Base-by-base conservation (phyloP, 352 stramenopile species). In the Globisporangium irregulare region DNA sequence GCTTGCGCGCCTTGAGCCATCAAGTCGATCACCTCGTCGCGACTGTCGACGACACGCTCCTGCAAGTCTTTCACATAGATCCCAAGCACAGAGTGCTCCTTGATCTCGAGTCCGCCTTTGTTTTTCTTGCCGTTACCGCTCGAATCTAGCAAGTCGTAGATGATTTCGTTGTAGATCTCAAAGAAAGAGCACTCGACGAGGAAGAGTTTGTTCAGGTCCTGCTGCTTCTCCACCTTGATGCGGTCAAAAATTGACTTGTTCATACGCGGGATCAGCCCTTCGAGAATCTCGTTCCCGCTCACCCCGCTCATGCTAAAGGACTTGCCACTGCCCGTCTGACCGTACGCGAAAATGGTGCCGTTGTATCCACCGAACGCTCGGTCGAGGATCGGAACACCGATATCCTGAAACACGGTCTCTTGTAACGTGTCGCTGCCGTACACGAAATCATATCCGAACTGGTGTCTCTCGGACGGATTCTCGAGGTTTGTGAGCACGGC, bases 111-210 rank as follows among this genome's bases (percentile, higher is more conserved):
- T 1, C 91, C 89, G 38, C 84, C 86, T 70, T 94, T 92, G 70
- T 85, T 90, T 34, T 96, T 94, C 79, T 96, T 97, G 51, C 75
- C 67, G 59, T 93, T 92, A n/a, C 83, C 82, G 34, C 75, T 96
- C 10, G 91, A 87, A 64, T 97, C 83, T 9, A 99, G 81, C 54
- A 98, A 76, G 72, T 99, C 95, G 68, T 96, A 98, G 63, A 98
- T 97, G 55, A 94, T 94, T 75, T 98, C 95, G 66, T 98, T 98
- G 80, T 98, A 98, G 57, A 99, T 98, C 71, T 99, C 95, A 67
- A 98, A 94, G 78, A 97, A 98, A 15, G 92, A 98, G 41, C 86
- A 96, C 62, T 95, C 88, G 24, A 98, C 86, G 8, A 98, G 74
- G 68, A 95, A 98, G 48, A 85, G 76, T 25, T 92, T 97, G 62